Conservation (phyloP, 208 protist genomes). For the Trypanosoma mega region DNA sequence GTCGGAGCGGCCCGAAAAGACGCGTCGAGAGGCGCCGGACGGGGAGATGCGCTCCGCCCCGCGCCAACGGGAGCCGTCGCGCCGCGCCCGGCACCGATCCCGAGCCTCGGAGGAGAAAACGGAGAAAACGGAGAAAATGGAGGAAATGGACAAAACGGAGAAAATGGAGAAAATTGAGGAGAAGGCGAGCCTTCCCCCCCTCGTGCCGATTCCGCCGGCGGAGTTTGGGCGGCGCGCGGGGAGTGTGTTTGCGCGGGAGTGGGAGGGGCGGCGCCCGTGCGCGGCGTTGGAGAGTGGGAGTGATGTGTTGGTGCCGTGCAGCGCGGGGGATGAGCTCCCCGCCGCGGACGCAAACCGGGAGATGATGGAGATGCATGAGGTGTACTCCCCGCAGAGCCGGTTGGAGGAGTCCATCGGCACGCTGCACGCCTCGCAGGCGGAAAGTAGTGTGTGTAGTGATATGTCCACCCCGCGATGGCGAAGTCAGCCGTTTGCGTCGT, state of each 20-base stretch:
- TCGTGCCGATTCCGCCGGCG: not conserved
- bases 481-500: constrained; percentile 41
- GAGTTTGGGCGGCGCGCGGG: not conserved
- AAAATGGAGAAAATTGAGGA: constrained; percentile 5
- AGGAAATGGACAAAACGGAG: not conserved
- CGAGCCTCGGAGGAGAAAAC: too few species aligned
- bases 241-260: too few species aligned
- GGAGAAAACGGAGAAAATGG: not conserved
- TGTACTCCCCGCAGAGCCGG: not conserved
- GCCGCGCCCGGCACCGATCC: too few species aligned
- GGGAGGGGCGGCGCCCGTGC: too few species aligned
- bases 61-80: too few species aligned
- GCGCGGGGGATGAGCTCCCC: not conserved
- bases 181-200: not conserved
- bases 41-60: too few species aligned
- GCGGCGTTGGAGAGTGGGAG: not conserved
- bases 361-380: not conserved
- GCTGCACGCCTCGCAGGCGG: constrained; percentile 8
- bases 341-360: too few species aligned
- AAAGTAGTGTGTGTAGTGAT: constrained; percentile 9
- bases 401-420: not conserved
- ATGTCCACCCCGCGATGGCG: not conserved
- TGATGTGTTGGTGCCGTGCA: not conserved
- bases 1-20: too few species aligned
- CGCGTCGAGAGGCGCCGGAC: too few species aligned